Evolutionary conservation across 108 stramenopile species (phyloP).

Genomic region (Cyclostephanos invisitatus): DNA sequence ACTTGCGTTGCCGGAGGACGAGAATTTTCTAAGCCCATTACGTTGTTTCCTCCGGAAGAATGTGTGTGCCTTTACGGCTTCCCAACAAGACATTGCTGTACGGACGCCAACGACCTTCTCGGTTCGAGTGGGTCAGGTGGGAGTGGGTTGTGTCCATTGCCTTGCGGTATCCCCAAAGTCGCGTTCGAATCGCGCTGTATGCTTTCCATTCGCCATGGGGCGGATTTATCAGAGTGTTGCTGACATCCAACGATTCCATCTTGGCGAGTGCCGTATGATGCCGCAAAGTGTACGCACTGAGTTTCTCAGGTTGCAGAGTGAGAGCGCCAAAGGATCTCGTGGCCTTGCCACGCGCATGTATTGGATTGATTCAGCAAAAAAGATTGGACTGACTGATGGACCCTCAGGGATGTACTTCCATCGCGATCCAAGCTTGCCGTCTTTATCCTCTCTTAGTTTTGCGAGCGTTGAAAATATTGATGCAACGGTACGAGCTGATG

Average conservation of each 20-base stretch:
- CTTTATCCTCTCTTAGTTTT: conserved; percentile 49
- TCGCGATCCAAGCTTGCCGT: conserved; percentile 70
- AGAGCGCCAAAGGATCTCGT: conserved; percentile 88
- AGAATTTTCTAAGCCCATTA: conserved; percentile 72
- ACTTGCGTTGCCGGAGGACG: conserved; percentile 70
- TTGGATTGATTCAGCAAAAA: conserved; percentile 87
- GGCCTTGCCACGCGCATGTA: conserved; percentile 88
- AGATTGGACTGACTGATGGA: conserved; percentile 83
- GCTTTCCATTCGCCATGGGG: conserved; percentile 87
- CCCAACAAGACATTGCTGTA: conserved; percentile 83
- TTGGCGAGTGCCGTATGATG: conserved; percentile 81
- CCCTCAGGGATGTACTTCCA: conserved; percentile 73
- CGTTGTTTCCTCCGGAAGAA: conserved; percentile 87
- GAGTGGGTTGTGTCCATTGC: conserved; percentile 69
- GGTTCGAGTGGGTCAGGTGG: conserved; percentile 49
- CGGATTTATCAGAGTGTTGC: conserved; percentile 90
- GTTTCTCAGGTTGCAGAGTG: conserved; percentile 70
- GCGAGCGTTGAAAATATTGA: conserved; percentile 70
- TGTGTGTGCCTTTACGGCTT: conserved; percentile 84
- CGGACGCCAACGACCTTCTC: conserved; percentile 88
- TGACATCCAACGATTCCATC: conserved; percentile 89
- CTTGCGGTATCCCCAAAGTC: conserved; percentile 66
- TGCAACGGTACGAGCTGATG: conserved; percentile 72
- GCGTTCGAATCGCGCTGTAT: conserved; percentile 84
- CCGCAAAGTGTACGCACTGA: conserved; percentile 65